These are phyloP conservation scores for Trypanosoma platydactyli DNA, from an alignment of 208 protist species.

Conservation along the genomic window DNA sequence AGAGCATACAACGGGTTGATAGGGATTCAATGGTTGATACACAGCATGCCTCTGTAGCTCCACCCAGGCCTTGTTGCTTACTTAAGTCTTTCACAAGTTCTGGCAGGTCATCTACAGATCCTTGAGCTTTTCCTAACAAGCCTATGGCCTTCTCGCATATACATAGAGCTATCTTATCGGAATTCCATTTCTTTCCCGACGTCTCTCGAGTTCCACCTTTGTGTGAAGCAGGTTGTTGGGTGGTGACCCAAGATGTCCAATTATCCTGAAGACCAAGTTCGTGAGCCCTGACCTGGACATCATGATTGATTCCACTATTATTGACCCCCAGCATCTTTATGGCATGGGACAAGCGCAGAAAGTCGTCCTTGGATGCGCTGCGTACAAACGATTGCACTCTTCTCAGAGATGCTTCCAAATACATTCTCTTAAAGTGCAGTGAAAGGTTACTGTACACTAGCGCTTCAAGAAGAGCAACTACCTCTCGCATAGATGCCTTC, in stretches of 20 bases:
- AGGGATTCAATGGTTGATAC: conserved; percentile 20
- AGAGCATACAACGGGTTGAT: background rate
- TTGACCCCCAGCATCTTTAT: conserved; percentile 17
- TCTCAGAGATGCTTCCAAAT: conserved; percentile 25
- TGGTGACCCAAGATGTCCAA: background rate
- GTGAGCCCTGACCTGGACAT: conserved; percentile 12
- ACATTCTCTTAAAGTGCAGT: conserved; percentile 2
- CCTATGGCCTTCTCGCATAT: conserved; percentile 22
- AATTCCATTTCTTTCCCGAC: conserved; percentile 6
- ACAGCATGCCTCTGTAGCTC: conserved; percentile 22
- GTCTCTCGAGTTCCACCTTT: background rate
- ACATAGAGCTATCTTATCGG: conserved; percentile 12
- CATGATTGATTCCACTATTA: conserved; percentile 10
- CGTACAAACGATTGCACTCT: conserved; percentile 17
- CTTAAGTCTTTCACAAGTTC: conserved; percentile 13
- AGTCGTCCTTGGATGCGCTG: conserved; percentile 11
- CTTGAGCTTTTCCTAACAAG: background rate
- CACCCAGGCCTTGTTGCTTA: conserved; percentile 12
- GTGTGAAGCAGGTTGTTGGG: background rate
- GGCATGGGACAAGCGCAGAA: conserved; percentile 15
- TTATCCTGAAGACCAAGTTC: conserved; percentile 20
- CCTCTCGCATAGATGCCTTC: conserved; percentile 15
- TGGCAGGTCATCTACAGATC: background rate
- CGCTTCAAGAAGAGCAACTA: conserved; percentile 26
- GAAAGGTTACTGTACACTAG: conserved; percentile 26